Evolutionary conservation across 129 eudicot genomes (phyloP).

Genomic region (Pulicaria dysenterica): DNA sequence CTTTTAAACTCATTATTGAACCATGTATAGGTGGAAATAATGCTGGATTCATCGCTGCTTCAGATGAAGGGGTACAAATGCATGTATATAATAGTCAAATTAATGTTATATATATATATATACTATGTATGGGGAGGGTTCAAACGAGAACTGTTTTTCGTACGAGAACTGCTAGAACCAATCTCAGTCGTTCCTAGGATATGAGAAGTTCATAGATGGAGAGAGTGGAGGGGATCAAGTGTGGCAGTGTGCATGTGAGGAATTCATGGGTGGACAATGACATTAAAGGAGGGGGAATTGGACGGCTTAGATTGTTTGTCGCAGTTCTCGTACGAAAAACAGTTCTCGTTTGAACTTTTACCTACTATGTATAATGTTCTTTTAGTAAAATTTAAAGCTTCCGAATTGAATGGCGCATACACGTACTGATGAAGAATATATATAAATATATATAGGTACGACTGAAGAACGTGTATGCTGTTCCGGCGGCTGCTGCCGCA

Average conservation of each 20-base stretch:
- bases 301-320: too few species aligned
- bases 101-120: not conserved
- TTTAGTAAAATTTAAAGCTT: not conserved
- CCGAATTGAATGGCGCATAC: not conserved
- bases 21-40: conserved; percentile 30
- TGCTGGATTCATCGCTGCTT: conserved; percentile 27
- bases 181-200: too few species aligned
- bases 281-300: too few species aligned
- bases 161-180: too few species aligned
- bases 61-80: conserved; percentile 38
- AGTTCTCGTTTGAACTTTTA: too few species aligned
- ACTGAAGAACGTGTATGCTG: conserved; percentile 28
- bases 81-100: conserved; percentile 15
- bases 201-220: too few species aligned
- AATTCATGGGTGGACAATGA: too few species aligned
- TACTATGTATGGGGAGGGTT: too few species aligned
- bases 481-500: conserved; percentile 30
- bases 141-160: too few species aligned
- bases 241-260: too few species aligned
- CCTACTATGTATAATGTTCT: not conserved
- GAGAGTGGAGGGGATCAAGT: too few species aligned
- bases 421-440: not conserved
- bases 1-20: not conserved
- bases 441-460: conserved; percentile 25
- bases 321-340: too few species aligned